These are phyloP conservation scores for Termitomyces sp. DNA, from an alignment of 768 basidiomycete genomes.

Conservation along the genomic window DNA sequence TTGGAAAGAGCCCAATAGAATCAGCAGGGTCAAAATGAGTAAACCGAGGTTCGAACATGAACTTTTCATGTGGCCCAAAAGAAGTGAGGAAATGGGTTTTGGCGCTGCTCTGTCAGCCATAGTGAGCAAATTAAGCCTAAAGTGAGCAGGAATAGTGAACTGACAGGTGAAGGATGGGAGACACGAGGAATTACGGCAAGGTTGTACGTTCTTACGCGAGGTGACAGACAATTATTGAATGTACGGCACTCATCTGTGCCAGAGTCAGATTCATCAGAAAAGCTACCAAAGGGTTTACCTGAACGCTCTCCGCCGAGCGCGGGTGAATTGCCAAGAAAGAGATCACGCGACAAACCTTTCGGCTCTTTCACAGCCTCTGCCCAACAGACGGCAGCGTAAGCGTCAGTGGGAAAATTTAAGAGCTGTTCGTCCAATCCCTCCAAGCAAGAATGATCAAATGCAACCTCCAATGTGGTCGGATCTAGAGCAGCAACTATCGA, in stretches of 20 bases:
- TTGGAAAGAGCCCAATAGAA: conserved; percentile 22
- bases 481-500: conserved; percentile 21
- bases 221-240: conserved; percentile 8
- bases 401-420: conserved; percentile 27
- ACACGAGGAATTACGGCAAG: background rate
- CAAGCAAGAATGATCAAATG: conserved; percentile 31
- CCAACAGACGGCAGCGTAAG: conserved; percentile 34
- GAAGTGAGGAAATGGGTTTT: conserved; percentile 1
- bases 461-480: conserved; percentile 29
- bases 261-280: conserved; percentile 21
- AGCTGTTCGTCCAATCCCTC: conserved; percentile 32
- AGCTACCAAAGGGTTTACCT: conserved; percentile 10
- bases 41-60: conserved; percentile 9
- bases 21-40: conserved; percentile 18
- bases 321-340: background rate
- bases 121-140: background rate
- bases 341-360: conserved; percentile 1
- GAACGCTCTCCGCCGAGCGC: background rate
- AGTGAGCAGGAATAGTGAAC: background rate
- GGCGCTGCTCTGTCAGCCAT: conserved; percentile 1
- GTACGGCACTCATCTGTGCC: conserved; percentile 22
- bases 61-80: conserved; percentile 8
- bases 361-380: conserved; percentile 15
- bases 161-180: conserved; percentile 3
- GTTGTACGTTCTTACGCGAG: background rate